Evolutionary conservation across 2,329 filamentous ascomycete species (phyloP).

Genomic region (Aspergillus sp.): DNA sequence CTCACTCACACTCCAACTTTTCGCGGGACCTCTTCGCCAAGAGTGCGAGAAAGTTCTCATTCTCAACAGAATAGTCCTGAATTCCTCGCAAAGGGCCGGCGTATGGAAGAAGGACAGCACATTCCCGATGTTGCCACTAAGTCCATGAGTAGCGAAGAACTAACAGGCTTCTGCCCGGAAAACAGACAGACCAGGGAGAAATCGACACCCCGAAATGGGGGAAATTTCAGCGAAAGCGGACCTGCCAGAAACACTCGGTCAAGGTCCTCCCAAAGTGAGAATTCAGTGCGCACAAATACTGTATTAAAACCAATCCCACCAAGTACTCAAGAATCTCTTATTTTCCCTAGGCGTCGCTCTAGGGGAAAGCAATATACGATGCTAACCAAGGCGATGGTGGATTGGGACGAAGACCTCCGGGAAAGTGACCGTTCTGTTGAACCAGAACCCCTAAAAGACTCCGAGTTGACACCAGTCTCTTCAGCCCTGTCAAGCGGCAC

Average conservation of each 20-base stretch:
- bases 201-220: neutral
- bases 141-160: neutral
- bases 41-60: neutral
- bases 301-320: neutral
- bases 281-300: neutral
- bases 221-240: neutral
- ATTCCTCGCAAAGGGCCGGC: neutral
- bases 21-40: neutral
- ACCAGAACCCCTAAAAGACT: neutral
- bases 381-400: constrained; percentile 19
- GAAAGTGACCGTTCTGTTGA: constrained; percentile 22
- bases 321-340: constrained; percentile 19
- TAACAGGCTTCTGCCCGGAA: neutral
- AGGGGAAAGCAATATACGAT: constrained; percentile 20
- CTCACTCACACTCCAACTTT: constrained; percentile 3
- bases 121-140: neutral
- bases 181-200: neutral
- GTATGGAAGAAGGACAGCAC: neutral
- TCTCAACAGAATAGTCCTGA: neutral
- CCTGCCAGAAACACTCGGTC: neutral
- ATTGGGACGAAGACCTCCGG: constrained; percentile 34
- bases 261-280: neutral
- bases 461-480: constrained; percentile 15
- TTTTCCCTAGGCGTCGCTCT: constrained; percentile 15
- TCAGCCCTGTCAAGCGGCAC: constrained; percentile 13